Evolutionary conservation across 768 basidiomycete genomes (phyloP), one percentile per base, ranked within the genome.

Genomic region (Suillus fuscotomentosus): DNA sequence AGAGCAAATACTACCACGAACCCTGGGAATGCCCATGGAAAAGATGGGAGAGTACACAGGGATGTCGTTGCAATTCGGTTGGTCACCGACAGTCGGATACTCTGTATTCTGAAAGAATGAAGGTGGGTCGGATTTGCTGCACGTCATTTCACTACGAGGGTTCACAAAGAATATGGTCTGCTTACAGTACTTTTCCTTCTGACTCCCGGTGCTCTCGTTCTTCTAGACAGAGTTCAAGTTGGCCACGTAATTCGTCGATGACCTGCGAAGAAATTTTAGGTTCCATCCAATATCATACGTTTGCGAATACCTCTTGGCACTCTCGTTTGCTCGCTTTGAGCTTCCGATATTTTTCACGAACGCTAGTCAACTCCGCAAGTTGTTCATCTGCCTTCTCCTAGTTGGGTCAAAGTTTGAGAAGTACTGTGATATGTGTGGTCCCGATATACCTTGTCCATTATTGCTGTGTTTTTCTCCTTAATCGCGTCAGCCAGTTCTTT

Each of bases 141-240:
- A 31, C 13, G 41, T 31, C 42, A 42, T 27, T 13, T 42, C 41
- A 24, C 20, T 59, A 42, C 41, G 27, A 42, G 38, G 2, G 17
- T 7, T 22, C n/a, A 50, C 13, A 15, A n/a, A 60, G 13, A 20
- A 60, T 24, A 36, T 36, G 10, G 9, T 39, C 43, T 59, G 27
- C 57, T 59, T 59, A 59, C 57, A 59, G 17, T 13, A 20, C 39
- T 27, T 42, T 59, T 10, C 27, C 57, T 43, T 43, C 57, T 27
- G 15, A 43, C 61, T 57, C 13, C 67, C 69, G 22, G 63, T 72
- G 69, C 43, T 71, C 74, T 31, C 71, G 66, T 62, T 74, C 71
- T 56, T 66, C 45, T 38, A 51, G 55, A 56, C 61, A 65, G 13
- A 64, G 65, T 2, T 48, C 57, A 57, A 76, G 68, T 10, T 67